phyloP scores from a whole-genome alignment of 2,329 filamentous ascomycete species.

The Pezicula neosporulosa region DNA sequence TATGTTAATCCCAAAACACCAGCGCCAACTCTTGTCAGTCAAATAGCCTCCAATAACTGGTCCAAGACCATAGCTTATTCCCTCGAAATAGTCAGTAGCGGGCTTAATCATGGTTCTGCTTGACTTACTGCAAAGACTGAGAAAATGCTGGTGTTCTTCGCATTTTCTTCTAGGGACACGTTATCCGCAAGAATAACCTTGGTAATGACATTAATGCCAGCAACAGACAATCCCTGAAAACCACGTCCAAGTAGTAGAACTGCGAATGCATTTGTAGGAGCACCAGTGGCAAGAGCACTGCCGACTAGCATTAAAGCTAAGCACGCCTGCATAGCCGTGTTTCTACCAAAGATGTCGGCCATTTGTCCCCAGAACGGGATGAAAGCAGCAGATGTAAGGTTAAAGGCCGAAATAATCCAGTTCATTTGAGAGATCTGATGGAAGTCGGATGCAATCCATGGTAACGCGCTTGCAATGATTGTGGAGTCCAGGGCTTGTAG shows the following conservation, averaged over 20 bases:
- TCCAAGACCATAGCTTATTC: slow-evolving; percentile 25
- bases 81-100: slow-evolving; percentile 42
- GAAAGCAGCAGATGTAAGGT: slow-evolving; percentile 62
- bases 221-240: slow-evolving; percentile 56
- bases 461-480: slow-evolving; percentile 55
- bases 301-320: slow-evolving; percentile 56
- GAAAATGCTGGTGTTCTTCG: slow-evolving; percentile 58
- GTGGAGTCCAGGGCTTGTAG: slow-evolving; percentile 61
- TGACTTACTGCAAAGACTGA: slow-evolving; percentile 47
- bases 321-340: slow-evolving; percentile 51
- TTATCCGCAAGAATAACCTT: slow-evolving; percentile 59
- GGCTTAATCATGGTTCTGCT: not conserved
- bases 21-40: slow-evolving; percentile 54
- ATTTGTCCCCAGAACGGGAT: slow-evolving; percentile 62
- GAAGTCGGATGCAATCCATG: slow-evolving; percentile 62
- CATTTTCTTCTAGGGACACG: slow-evolving; percentile 55
- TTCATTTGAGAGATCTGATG: slow-evolving; percentile 52
- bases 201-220: slow-evolving; percentile 58
- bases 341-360: slow-evolving; percentile 60
- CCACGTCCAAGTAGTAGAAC: slow-evolving; percentile 59
- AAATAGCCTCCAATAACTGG: slow-evolving; percentile 56
- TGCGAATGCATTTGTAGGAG: slow-evolving; percentile 48
- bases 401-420: slow-evolving; percentile 67
- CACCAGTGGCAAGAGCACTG: slow-evolving; percentile 55
- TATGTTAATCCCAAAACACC: slow-evolving; percentile 61